Conservation (phyloP, 176 grass and related monocot genomes). For the Aechmea fasciata region DNA sequence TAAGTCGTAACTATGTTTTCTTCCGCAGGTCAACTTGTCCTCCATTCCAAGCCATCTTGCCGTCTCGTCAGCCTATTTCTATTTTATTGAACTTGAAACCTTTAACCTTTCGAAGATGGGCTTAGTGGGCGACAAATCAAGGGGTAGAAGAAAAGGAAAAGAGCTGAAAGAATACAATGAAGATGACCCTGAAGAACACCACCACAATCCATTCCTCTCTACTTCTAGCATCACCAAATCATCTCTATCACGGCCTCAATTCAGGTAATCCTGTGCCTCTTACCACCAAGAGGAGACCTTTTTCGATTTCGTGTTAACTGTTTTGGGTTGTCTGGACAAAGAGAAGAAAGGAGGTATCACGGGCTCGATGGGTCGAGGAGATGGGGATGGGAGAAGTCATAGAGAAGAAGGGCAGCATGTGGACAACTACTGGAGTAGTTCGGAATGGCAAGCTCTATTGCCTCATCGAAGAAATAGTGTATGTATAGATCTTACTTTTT, state of each 20-base stretch:
- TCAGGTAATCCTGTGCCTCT: constrained; percentile 18
- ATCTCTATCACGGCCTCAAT: constrained; percentile 22
- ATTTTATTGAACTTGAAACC: too few relatives aligned
- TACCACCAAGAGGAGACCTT: not conserved
- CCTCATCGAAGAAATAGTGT: constrained; percentile 86
- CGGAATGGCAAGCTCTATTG: constrained; percentile 52
- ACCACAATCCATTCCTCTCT: constrained; percentile 40
- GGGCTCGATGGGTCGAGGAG: constrained; percentile 58
- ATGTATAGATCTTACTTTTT: not conserved
- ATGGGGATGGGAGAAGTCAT: constrained; percentile 52
- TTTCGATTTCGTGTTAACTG: not conserved
- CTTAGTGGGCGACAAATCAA: not conserved
- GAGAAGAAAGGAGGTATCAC: constrained; percentile 48
- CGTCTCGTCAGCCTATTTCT: too few relatives aligned
- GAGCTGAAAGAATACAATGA: not conserved
- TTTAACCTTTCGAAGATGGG: not conserved
- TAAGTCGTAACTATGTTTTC: too few relatives aligned
- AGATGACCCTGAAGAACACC: constrained; percentile 45
- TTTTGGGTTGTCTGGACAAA: not conserved
- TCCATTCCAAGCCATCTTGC: too few relatives aligned
- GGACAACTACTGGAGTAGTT: constrained; percentile 55
- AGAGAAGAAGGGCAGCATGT: constrained; percentile 70
- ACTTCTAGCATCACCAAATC: not conserved
- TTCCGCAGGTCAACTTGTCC: too few relatives aligned
- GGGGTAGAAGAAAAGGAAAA: constrained; percentile 5